phyloP scores from a whole-genome alignment of 2,329 filamentous ascomycete species.

The Trichoderma brevicompactum region DNA sequence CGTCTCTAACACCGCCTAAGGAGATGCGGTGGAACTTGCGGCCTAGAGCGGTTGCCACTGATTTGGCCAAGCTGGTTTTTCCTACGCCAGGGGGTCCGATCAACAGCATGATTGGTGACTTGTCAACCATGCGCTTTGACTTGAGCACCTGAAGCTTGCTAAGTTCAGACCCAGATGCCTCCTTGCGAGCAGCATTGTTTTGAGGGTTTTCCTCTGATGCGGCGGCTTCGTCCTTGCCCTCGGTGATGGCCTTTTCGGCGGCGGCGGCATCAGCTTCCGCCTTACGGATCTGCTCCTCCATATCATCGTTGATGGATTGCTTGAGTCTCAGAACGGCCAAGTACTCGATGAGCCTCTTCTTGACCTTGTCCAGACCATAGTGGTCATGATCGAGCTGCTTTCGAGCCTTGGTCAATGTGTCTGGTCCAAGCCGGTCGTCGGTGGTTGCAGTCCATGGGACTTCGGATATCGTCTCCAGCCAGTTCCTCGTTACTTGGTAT shows the following conservation, averaged over 20 bases:
- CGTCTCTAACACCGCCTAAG: slow-evolving; percentile 90
- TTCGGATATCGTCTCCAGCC: slow-evolving; percentile 90
- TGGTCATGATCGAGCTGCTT: slow-evolving; percentile 95
- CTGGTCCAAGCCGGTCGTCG: slow-evolving; percentile 80
- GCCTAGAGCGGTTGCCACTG: slow-evolving; percentile 86
- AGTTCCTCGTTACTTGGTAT: slow-evolving; percentile 90
- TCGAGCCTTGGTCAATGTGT: slow-evolving; percentile 77
- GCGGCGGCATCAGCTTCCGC: slow-evolving; percentile 67
- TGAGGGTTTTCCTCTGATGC: slow-evolving; percentile 23
- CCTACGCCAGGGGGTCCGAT: slow-evolving; percentile 93
- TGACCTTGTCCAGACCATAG: slow-evolving; percentile 94
- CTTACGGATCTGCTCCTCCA: slow-evolving; percentile 77
- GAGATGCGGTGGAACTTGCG: slow-evolving; percentile 98
- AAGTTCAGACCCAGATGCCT: slow-evolving; percentile 44
- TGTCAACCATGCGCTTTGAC: slow-evolving; percentile 86
- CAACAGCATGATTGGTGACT: slow-evolving; percentile 91
- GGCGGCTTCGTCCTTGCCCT: slow-evolving; percentile 33
- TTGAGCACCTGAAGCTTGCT: slow-evolving; percentile 76
- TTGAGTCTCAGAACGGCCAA: slow-evolving; percentile 95
- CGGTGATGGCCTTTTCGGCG: slow-evolving; percentile 50
- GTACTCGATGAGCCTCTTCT: slow-evolving; percentile 94
- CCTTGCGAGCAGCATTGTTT: slow-evolving; percentile 14
- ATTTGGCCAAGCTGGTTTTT: slow-evolving; percentile 94
- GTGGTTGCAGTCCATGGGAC: slow-evolving; percentile 90
- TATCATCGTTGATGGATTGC: slow-evolving; percentile 82